A percentile compares a stretch with the other conserved stretches of the same genome.
Conservation (phyloP, 2,329 filamentous ascomycete genomes). For the Sphaerulina populicola region DNA sequence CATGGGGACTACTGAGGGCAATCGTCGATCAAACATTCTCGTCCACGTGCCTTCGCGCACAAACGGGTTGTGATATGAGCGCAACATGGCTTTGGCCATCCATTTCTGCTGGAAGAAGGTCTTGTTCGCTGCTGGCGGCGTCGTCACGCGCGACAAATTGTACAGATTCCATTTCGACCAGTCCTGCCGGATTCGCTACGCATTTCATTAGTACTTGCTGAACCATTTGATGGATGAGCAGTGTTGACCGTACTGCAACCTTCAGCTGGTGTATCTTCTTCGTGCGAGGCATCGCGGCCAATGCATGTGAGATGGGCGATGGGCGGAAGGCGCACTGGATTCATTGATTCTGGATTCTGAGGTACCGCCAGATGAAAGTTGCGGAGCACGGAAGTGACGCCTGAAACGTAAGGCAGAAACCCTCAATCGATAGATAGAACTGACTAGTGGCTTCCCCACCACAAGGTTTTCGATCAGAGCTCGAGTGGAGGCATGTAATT, state of each 20-base stretch:
- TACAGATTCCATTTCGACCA: constrained; percentile 90
- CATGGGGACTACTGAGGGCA: constrained; percentile 80
- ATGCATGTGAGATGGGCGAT: constrained; percentile 1
- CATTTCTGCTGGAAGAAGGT: constrained; percentile 99
- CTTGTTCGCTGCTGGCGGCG: constrained; percentile 39
- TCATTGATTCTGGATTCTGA: neutral
- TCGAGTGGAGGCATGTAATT: neutral
- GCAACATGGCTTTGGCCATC: constrained; percentile 72
- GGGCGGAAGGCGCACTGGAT: neutral
- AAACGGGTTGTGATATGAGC: constrained; percentile 90
- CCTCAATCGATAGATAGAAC: neutral
- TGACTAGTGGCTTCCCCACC: neutral
- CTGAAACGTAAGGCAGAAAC: constrained; percentile 3
- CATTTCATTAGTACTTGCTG: constrained; percentile 8
- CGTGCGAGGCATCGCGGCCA: constrained; percentile 35
- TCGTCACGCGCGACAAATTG: constrained; percentile 59
- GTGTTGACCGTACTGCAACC: constrained; percentile 26
- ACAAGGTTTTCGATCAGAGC: neutral
- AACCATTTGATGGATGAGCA: neutral
- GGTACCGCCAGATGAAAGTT: neutral
- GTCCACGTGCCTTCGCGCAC: constrained; percentile 89
- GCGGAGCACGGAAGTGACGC: constrained; percentile 6
- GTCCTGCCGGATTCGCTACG: constrained; percentile 82
- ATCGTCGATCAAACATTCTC: constrained; percentile 76
- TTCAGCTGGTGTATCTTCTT: constrained; percentile 55